Evolutionary conservation across 2,329 filamentous ascomycete species (phyloP).

Genomic region (Acrocalymma vagum): DNA sequence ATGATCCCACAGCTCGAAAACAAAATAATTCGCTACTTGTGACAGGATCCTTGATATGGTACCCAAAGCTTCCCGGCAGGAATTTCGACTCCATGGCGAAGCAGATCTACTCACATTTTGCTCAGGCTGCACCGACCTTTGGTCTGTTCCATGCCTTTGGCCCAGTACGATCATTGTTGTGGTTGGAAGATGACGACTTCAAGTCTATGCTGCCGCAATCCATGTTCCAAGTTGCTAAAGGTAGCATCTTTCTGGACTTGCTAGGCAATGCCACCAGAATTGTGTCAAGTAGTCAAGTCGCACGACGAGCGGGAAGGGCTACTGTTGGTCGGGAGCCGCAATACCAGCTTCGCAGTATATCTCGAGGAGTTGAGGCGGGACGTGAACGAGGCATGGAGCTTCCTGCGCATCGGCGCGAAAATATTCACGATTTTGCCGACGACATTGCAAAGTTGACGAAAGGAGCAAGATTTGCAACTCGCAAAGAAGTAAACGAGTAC

Average conservation of each 20-base stretch:
- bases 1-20: constrained; percentile 53
- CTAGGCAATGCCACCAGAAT: constrained; percentile 62
- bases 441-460: constrained; percentile 27
- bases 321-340: constrained; percentile 33
- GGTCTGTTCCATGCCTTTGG: constrained; percentile 78
- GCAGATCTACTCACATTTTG: constrained; percentile 69
- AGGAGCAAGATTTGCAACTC: constrained; percentile 25
- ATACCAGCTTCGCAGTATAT: constrained; percentile 37
- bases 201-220: constrained; percentile 65
- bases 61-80: constrained; percentile 54
- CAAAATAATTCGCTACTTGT: constrained; percentile 77
- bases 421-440: constrained; percentile 34
- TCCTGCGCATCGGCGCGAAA: constrained; percentile 33
- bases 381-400: constrained; percentile 30
- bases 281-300: constrained; percentile 20
- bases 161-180: constrained; percentile 79
- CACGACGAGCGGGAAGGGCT: constrained; percentile 20
- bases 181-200: constrained; percentile 71
- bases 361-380: constrained; percentile 29
- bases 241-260: constrained; percentile 68
- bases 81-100: constrained; percentile 65
- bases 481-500: constrained; percentile 22
- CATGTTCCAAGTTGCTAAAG: constrained; percentile 63
- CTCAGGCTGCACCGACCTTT: constrained; percentile 65
- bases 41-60: constrained; percentile 46